These are phyloP conservation scores for Penicillium palitans DNA, from an alignment of 2,329 filamentous ascomycete species.

Conservation along the genomic window DNA sequence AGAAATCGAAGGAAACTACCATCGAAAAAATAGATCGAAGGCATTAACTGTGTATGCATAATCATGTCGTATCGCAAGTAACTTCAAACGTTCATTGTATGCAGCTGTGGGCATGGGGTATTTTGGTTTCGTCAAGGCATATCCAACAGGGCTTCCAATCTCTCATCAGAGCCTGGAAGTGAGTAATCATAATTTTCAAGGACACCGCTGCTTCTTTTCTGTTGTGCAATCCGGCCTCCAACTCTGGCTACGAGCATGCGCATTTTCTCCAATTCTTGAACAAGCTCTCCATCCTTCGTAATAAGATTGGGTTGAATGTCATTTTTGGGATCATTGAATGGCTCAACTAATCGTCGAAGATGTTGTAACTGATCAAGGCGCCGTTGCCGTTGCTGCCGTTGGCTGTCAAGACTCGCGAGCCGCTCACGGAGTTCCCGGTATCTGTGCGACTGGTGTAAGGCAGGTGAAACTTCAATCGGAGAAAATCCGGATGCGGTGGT, in stretches of 20 bases:
- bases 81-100: not conserved
- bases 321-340: slow-evolving; percentile 51
- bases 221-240: slow-evolving; percentile 39
- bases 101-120: slow-evolving; percentile 6
- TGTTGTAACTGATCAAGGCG: slow-evolving; percentile 51
- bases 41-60: not conserved
- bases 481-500: not conserved
- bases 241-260: slow-evolving; percentile 49
- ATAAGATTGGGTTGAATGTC: slow-evolving; percentile 58
- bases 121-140: slow-evolving; percentile 33
- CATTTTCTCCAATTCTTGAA: slow-evolving; percentile 52
- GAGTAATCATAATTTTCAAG: slow-evolving; percentile 24
- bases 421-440: slow-evolving; percentile 45
- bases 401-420: slow-evolving; percentile 49
- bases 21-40: not conserved
- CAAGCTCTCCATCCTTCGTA: slow-evolving; percentile 53
- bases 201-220: slow-evolving; percentile 19
- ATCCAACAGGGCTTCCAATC: slow-evolving; percentile 41
- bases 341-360: slow-evolving; percentile 49
- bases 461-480: slow-evolving; percentile 23
- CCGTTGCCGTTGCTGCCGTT: slow-evolving; percentile 47
- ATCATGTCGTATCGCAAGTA: not conserved
- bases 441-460: slow-evolving; percentile 33
- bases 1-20: not conserved
- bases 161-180: slow-evolving; percentile 33